Conservation (phyloP, 2,329 filamentous ascomycete species). For the Aspergillus ochraceoroseus region DNA sequence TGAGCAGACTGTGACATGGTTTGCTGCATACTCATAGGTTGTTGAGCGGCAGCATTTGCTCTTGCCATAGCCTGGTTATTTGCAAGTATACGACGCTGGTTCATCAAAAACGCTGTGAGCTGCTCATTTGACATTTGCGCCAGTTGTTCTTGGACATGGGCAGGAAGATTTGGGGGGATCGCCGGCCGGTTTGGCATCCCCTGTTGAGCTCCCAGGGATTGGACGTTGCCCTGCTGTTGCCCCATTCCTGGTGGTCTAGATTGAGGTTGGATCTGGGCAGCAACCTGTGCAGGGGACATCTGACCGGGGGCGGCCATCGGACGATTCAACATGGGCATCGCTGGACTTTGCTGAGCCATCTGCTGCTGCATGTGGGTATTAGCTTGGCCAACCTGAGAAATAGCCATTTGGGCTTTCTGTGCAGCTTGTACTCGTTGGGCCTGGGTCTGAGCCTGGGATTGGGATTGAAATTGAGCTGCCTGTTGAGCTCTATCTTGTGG, state of each 20-base stretch:
- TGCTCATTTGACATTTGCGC: constrained; percentile 36
- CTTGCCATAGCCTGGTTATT: constrained; percentile 33
- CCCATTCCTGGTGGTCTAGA: constrained; percentile 34
- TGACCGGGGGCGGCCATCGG: constrained; percentile 38
- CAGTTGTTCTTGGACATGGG: constrained; percentile 34
- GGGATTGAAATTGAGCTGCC: constrained; percentile 31
- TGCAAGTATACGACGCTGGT: constrained; percentile 29
- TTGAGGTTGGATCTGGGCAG: constrained; percentile 33
- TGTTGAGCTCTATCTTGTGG: constrained; percentile 43
- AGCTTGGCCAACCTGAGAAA: constrained; percentile 45
- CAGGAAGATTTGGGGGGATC: constrained; percentile 36
- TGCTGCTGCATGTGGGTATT: constrained; percentile 36
- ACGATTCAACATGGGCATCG: constrained; percentile 43
- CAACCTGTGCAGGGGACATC: constrained; percentile 36
- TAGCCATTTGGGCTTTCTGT: constrained; percentile 45
- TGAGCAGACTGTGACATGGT: constrained; percentile 33
- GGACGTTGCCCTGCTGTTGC: constrained; percentile 28
- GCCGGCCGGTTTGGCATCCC: constrained; percentile 32
- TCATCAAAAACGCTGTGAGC: constrained; percentile 30
- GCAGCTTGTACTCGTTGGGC: constrained; percentile 43
- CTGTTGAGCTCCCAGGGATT: constrained; percentile 27
- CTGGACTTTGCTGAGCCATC: constrained; percentile 39
- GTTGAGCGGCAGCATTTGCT: constrained; percentile 28
- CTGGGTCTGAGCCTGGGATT: constrained; percentile 39
- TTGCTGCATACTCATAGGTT: constrained; percentile 30